Conservation (phyloP, 2,329 filamentous ascomycete species). For the Calonectria pseudoreteaudii region DNA sequence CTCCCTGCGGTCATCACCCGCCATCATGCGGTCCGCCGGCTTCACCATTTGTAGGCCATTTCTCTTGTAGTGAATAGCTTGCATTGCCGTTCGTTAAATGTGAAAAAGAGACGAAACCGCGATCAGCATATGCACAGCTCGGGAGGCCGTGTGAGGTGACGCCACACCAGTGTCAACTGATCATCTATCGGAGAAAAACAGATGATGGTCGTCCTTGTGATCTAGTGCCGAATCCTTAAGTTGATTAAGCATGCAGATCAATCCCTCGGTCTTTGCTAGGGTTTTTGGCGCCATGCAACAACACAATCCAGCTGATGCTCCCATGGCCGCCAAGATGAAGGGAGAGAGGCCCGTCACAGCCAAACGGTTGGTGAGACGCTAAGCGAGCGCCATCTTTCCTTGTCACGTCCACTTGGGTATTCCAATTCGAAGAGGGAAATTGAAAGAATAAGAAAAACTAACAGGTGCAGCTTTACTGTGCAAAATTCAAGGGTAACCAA, state of each 20-base stretch:
- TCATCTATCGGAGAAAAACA: not conserved
- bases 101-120: not conserved
- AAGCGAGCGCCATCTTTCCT: not conserved
- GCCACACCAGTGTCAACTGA: not conserved
- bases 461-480: not conserved
- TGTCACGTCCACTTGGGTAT: not conserved
- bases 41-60: not conserved
- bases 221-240: not conserved
- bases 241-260: conserved; percentile 6
- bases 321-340: conserved; percentile 3
- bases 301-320: not conserved
- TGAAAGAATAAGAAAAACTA: not conserved
- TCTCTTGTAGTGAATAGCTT: not conserved
- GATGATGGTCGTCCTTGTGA: not conserved
- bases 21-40: not conserved
- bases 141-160: not conserved
- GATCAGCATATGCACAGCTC: not conserved
- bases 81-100: not conserved
- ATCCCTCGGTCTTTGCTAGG: not conserved
- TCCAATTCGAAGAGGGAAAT: not conserved
- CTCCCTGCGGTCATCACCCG: not conserved
- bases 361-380: conserved; percentile 3
- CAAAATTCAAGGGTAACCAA: not conserved
- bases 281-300: not conserved
- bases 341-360: conserved; percentile 2